Base-by-base conservation (phyloP, 441 rosid genomes). In the Capsella rubella region DNA sequence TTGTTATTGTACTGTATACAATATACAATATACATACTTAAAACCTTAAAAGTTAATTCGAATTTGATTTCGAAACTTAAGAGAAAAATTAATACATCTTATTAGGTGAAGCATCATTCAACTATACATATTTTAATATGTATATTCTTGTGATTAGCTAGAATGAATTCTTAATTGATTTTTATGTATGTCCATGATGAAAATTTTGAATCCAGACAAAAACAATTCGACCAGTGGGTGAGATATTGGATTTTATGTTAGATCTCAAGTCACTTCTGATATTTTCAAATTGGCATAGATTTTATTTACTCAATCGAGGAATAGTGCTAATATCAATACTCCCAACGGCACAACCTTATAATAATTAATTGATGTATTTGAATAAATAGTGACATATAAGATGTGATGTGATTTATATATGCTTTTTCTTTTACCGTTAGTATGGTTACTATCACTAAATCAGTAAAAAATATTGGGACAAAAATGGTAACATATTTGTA, bases 181-280 rank as follows among this genome's bases (percentile, higher is more conserved):
- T 25, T 8, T 51, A 21, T 21, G 40, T 12, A 16, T 16, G 50
- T 34, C 16, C 14, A 21, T 61, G 51, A 29, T 64, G 35, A 12
- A 28, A 11, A 16, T 45, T 9, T 65, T 28, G 51, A 57, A 73
- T 56, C 13, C 15, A 37, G 59, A 73, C 66, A 73, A 65, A 72
- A 72, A 7, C 37, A 21, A 21, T 42, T 16, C 34, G 77, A 73
- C 43, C 52, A 57, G 66, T 73, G 50, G 77, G 51, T 73, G 58
- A 64, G 65, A 46, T 64, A 72, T 32, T 35, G 56, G 71, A 56
- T 64, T 64, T 65, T 56, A 47, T 56, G 71, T 55, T 46, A 56
- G 64, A 39, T 56, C 51, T 46, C 57, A 32, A 27, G 58, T 73
- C 77, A 46, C 65, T 64, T 64, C 40, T 43, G 18, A 54, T 53